Conservation (phyloP, 2,329 filamentous ascomycete genomes). For the Aspergillus hiratsukae region DNA sequence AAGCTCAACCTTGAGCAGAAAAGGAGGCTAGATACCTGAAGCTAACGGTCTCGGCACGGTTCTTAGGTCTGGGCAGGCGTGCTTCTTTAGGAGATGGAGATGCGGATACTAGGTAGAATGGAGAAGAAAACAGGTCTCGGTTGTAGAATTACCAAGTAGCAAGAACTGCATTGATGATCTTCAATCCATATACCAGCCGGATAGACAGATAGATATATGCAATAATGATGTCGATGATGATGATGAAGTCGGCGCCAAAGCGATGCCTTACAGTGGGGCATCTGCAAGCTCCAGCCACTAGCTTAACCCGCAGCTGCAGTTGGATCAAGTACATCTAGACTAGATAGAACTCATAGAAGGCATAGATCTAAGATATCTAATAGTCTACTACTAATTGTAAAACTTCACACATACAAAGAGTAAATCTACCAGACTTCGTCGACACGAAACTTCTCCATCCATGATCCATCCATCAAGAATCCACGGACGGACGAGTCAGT, state of each 20-base stretch:
- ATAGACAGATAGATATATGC: neutral
- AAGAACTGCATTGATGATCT: too few species aligned
- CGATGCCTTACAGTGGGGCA: neutral
- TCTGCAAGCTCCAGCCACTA: neutral
- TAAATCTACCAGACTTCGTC: too few species aligned
- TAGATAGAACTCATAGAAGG: too few species aligned
- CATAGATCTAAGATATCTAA: too few species aligned
- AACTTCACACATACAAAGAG: too few species aligned
- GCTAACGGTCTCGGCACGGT: neutral
- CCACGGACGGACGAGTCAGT: neutral
- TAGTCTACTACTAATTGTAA: too few species aligned
- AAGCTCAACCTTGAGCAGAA: neutral
- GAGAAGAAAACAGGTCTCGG: neutral
- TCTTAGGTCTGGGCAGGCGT: neutral
- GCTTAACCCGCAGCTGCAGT: neutral
- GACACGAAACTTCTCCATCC: too few species aligned
- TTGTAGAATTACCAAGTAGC: neutral
- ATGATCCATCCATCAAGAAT: neutral
- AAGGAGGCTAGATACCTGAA: neutral
- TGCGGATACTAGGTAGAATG: neutral
- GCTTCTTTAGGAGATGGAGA: neutral
- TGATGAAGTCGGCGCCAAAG: neutral
- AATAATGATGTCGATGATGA: neutral
- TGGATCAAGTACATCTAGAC: neutral
- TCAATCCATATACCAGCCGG: neutral